These are phyloP conservation scores for Colletotrichum spinosum DNA, from an alignment of 2,329 filamentous ascomycete genomes.

Conservation along the genomic window DNA sequence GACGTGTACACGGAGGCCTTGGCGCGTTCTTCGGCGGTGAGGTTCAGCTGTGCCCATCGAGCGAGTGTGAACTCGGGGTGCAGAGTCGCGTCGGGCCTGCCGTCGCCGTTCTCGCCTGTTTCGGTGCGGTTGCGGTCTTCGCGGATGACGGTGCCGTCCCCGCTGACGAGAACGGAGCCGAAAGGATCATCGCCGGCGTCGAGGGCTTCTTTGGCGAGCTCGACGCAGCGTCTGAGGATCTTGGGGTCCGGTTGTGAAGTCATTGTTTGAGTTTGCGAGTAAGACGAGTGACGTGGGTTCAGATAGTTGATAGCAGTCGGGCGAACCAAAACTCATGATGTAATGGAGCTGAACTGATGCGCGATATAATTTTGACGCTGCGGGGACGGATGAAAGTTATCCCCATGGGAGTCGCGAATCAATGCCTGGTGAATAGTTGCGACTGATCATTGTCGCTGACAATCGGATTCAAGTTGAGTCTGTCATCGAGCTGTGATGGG, in stretches of 20 bases:
- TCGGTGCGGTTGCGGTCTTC: constrained; percentile 49
- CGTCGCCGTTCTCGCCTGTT: constrained; percentile 43
- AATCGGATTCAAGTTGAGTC: no score
- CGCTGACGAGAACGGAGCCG: constrained; percentile 50
- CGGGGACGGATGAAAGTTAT: constrained; percentile 18
- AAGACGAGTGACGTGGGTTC: no score
- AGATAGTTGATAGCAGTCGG: no score
- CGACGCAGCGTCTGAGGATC: constrained; percentile 41
- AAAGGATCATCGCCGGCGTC: constrained; percentile 51
- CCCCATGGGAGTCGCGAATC: not conserved
- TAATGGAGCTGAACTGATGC: not conserved
- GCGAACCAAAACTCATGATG: no score
- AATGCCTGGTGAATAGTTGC: no score
- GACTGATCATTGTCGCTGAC: no score
- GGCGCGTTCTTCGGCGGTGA: constrained; percentile 53
- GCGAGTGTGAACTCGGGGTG: constrained; percentile 53
- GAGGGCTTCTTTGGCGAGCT: constrained; percentile 50
- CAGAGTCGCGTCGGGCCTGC: constrained; percentile 46
- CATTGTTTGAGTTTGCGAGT: constrained; percentile 28
- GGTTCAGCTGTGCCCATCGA: constrained; percentile 50
- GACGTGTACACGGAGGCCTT: constrained; percentile 49
- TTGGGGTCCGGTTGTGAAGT: constrained; percentile 24
- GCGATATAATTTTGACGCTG: constrained; percentile 9
- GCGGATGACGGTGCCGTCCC: constrained; percentile 42
- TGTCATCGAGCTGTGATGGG: no score